Conservation (phyloP, 495 filamentous ascomycete species). For the Hypoxylon subgilvum region DNA sequence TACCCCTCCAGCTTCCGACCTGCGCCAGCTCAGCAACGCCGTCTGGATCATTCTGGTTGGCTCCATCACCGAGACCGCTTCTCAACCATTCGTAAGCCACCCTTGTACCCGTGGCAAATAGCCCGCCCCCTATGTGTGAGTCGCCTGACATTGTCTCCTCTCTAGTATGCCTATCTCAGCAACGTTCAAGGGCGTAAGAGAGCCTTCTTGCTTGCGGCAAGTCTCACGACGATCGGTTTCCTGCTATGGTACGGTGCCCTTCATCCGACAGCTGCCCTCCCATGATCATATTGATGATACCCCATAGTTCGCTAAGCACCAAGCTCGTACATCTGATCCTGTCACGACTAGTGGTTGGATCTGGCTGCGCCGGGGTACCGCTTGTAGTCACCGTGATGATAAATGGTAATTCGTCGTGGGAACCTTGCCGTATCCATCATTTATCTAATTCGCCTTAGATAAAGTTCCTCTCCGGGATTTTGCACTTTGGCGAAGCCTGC, state of each 20-base stretch:
- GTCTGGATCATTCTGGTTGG: constrained; percentile 7
- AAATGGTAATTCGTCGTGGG: not conserved
- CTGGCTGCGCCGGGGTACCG: constrained; percentile 4
- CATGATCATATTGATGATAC: not conserved
- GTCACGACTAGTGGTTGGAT: constrained; percentile 1
- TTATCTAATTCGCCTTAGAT: not conserved
- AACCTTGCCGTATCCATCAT: not conserved
- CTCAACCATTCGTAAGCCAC: not conserved
- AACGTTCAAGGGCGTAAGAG: constrained; percentile 2
- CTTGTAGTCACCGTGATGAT: constrained; percentile 2
- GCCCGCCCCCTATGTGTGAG: not conserved
- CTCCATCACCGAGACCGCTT: constrained; percentile 3
- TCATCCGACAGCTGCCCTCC: too few relatives aligned
- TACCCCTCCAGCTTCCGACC: not conserved
- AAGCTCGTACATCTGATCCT: not conserved
- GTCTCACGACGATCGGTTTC: not conserved
- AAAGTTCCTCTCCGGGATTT: constrained; percentile 4
- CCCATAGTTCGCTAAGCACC: not conserved
- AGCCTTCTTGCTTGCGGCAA: constrained; percentile 5
- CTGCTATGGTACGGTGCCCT: not conserved
- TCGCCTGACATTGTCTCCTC: not conserved
- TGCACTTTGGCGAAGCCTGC: constrained; percentile 7
- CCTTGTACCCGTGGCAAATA: not conserved
- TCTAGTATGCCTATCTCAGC: constrained; percentile 6
- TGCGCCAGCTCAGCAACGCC: constrained; percentile 2